A percentile compares a stretch with the other conserved stretches of the same genome.
Conservation (phyloP, 2,329 filamentous ascomycete genomes). For the Metarhizium sp. region DNA sequence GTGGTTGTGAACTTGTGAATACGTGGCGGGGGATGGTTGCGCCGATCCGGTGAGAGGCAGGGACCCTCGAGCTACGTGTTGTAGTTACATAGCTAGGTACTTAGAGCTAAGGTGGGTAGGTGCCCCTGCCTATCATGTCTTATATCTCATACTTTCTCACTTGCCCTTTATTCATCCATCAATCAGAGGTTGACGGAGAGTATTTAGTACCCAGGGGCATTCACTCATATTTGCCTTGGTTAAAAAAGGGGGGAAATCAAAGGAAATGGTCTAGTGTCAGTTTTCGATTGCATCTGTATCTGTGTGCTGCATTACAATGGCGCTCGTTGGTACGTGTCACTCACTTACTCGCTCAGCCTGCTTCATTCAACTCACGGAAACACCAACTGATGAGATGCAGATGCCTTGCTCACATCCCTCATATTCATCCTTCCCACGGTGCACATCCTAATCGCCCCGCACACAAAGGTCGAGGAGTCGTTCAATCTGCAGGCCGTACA, state of each 20-base stretch:
- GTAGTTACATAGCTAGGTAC: too few species aligned
- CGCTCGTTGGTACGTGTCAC: conserved; percentile 10
- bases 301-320: conserved; percentile 9
- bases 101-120: too few species aligned
- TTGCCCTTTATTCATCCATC: too few species aligned
- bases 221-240: too few species aligned
- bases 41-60: conserved; percentile 19
- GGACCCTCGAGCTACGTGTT: too few species aligned
- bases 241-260: too few species aligned
- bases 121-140: too few species aligned
- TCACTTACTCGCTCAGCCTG: too few species aligned
- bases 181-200: too few species aligned
- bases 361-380: neutral
- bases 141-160: too few species aligned
- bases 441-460: conserved; percentile 68
- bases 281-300: neutral
- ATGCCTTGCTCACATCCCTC: conserved; percentile 15
- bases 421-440: conserved; percentile 50
- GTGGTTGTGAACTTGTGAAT: neutral
- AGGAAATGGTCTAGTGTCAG: neutral
- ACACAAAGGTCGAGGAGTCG: conserved; percentile 97
- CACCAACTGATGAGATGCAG: conserved; percentile 7
- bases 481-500: conserved; percentile 95
- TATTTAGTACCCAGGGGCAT: too few species aligned
- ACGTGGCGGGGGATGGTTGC: conserved; percentile 19